Base-by-base conservation (phyloP, 1,139 yeast genomes). In the Suhomyces terraborum region DNA sequence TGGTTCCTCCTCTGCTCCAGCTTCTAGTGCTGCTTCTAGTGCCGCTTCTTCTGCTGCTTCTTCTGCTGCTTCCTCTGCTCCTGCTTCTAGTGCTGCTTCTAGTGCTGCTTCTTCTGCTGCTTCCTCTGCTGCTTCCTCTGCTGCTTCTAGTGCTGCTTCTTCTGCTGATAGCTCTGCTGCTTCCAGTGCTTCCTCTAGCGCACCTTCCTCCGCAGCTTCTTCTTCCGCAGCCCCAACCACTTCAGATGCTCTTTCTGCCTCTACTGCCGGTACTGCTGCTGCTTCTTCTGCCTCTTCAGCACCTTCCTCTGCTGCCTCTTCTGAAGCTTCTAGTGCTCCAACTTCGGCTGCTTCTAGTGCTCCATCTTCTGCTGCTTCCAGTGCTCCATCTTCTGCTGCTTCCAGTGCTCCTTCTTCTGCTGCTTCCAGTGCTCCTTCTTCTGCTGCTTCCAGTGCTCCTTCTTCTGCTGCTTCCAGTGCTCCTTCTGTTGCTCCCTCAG, bases 161-260 rank as follows among this genome's bases (percentile, higher is more conserved):
- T 53, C 55, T 18, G 40, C 51, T 20, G 39, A 34, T n/a, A n/a
- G n/a, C n/a, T n/a, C n/a, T 14, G 40, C 32, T n/a, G 27, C 36
- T 14, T 24, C 26, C n/a, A n/a, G n/a, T n/a, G n/a, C n/a, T n/a
- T n/a, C n/a, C n/a, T n/a, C n/a, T n/a, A n/a, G n/a, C n/a, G n/a
- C n/a, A n/a, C n/a, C n/a, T n/a, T n/a, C n/a, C n/a, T n/a, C n/a
- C n/a, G n/a, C n/a, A n/a, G n/a, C n/a, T n/a, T n/a, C n/a, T n/a
- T n/a, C n/a, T n/a, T n/a, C n/a, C n/a, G n/a, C n/a, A n/a, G n/a
- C n/a, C n/a, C n/a, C n/a, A n/a, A n/a, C n/a, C n/a, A n/a, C n/a
- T n/a, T n/a, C n/a, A n/a, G n/a, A n/a, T n/a, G n/a, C n/a, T n/a
- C n/a, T n/a, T n/a, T n/a, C n/a, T n/a, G n/a, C n/a, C n/a, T 25